phyloP scores from a whole-genome alignment of 1,139 yeast species.

The Lodderomyces theae region DNA sequence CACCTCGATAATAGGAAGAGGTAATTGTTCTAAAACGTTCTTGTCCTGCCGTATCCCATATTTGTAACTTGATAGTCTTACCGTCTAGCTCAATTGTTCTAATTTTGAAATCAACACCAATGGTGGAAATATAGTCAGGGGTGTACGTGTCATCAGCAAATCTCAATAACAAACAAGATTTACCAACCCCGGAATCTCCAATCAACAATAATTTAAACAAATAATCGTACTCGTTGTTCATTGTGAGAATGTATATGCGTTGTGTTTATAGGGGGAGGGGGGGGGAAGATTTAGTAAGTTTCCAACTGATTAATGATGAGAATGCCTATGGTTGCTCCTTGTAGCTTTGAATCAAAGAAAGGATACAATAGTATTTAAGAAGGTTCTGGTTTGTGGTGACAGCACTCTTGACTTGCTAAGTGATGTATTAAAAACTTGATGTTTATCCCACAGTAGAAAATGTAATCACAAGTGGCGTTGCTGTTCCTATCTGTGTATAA shows the following conservation, averaged over 20 bases:
- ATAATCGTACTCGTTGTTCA: constrained; percentile 94
- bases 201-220: constrained; percentile 89
- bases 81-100: constrained; percentile 97
- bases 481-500: too few species aligned
- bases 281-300: too few species aligned
- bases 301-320: neutral
- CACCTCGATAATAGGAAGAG: constrained; percentile 96
- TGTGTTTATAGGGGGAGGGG: too few species aligned
- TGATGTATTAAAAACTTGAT: too few species aligned
- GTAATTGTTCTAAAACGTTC: constrained; percentile 98
- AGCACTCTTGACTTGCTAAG: too few species aligned
- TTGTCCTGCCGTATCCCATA: constrained; percentile 99
- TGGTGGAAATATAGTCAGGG: constrained; percentile 94
- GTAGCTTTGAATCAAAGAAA: too few species aligned
- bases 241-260: constrained; percentile 16
- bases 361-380: too few species aligned
- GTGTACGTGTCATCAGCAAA: constrained; percentile 98
- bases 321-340: too few species aligned
- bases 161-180: constrained; percentile 89
- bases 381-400: too few species aligned
- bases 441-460: too few species aligned
- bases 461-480: too few species aligned
- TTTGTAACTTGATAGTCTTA: constrained; percentile 93
- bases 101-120: constrained; percentile 97
- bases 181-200: constrained; percentile 98